phyloP scores from a whole-genome alignment of 176 grass and related monocot species.

The Panicum miliaceum region DNA sequence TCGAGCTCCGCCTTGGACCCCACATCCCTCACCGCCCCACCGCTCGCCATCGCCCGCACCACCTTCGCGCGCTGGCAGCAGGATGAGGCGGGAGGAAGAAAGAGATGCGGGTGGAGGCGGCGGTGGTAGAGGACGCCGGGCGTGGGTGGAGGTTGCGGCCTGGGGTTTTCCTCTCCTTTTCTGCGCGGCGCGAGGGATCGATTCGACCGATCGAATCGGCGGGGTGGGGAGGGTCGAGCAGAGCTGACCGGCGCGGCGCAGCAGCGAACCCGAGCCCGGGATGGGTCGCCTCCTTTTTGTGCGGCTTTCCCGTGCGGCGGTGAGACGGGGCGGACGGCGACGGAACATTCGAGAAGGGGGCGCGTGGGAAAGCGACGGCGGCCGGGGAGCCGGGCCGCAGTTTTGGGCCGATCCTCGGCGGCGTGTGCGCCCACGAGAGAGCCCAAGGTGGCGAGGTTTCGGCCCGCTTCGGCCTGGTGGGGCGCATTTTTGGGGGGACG shows the following conservation, averaged over 20 bases:
- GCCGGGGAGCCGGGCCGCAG: neutral
- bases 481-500: neutral
- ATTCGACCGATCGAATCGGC: neutral
- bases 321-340: conserved; percentile 35
- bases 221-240: neutral
- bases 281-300: neutral
- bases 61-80: neutral
- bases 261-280: neutral
- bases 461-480: neutral
- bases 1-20: conserved; percentile 74
- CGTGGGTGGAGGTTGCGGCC: conserved; percentile 5
- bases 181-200: neutral
- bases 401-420: neutral
- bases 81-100: neutral
- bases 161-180: conserved; percentile 23
- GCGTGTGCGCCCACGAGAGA: neutral
- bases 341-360: conserved; percentile 64
- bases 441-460: neutral
- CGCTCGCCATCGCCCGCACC: conserved; percentile 49
- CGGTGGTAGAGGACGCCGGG: neutral
- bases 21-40: conserved; percentile 66
- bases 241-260: neutral
- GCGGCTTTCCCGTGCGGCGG: conserved; percentile 36
- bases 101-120: neutral
- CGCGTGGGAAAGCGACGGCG: conserved; percentile 8